phyloP scores from a whole-genome alignment of 148 eudicot genomes.

The Nepenthes gracilis region DNA sequence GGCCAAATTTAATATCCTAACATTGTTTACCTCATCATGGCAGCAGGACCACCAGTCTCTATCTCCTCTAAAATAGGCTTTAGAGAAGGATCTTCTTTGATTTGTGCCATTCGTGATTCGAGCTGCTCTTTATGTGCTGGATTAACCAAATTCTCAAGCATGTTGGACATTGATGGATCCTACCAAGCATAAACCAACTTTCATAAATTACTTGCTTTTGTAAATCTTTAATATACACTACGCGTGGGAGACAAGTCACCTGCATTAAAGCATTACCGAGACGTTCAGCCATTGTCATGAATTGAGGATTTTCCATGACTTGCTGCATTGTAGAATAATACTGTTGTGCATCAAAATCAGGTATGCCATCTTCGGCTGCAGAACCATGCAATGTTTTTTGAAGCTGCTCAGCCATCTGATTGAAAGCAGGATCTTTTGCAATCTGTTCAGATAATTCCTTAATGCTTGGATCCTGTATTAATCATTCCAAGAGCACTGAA shows the following conservation, averaged over 20 bases:
- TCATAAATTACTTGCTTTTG: background rate
- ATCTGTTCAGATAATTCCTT: constrained; percentile 73
- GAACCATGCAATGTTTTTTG: constrained; percentile 53
- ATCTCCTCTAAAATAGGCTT: constrained; percentile 93
- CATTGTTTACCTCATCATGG: constrained; percentile 79
- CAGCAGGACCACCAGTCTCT: constrained; percentile 92
- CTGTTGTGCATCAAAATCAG: constrained; percentile 76
- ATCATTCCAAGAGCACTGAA: background rate
- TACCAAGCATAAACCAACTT: constrained; percentile 9
- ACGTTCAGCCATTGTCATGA: constrained; percentile 94
- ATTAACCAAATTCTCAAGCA: constrained; percentile 81
- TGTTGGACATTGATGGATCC: constrained; percentile 97
- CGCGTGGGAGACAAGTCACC: constrained; percentile 24
- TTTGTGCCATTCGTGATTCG: constrained; percentile 78
- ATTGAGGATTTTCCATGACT: constrained; percentile 96
- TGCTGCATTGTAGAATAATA: constrained; percentile 88
- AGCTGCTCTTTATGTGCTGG: constrained; percentile 69
- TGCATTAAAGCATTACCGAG: constrained; percentile 90
- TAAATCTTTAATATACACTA: background rate
- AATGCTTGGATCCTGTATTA: constrained; percentile 59
- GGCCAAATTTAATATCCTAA: background rate
- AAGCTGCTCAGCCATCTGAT: constrained; percentile 72
- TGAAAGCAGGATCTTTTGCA: constrained; percentile 64
- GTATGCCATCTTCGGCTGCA: constrained; percentile 45
- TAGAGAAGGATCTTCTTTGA: constrained; percentile 91